A percentile compares a stretch with the other conserved stretches of the same genome.
These are phyloP conservation scores for Plantago lanceolata DNA, from an alignment of 305 asterid genomes.

Conservation along the genomic window DNA sequence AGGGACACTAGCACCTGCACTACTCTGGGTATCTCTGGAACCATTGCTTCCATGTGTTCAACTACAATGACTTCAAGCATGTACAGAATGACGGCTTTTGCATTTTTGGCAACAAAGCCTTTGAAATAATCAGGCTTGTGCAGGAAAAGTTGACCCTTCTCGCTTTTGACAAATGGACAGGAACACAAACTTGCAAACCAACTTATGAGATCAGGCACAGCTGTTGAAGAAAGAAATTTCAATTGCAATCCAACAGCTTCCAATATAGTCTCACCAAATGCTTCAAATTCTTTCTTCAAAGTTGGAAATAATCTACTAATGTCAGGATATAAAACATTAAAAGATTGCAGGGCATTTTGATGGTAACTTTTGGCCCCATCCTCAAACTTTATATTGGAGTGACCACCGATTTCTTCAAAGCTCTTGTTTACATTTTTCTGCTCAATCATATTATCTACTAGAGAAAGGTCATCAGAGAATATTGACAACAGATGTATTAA, in stretches of 20 bases:
- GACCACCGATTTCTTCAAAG: constrained; percentile 35
- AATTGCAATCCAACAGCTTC: constrained; percentile 93
- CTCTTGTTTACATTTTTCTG: constrained; percentile 39
- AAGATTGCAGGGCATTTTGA: constrained; percentile 48
- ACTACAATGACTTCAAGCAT: constrained; percentile 83
- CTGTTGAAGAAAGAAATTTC: constrained; percentile 66
- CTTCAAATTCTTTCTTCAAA: constrained; percentile 74
- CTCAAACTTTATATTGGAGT: constrained; percentile 29
- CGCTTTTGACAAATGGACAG: constrained; percentile 67
- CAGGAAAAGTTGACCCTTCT: constrained; percentile 33
- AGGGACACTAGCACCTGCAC: constrained; percentile 74
- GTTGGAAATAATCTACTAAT: constrained; percentile 72
- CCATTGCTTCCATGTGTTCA: constrained; percentile 89
- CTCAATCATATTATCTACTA: constrained; percentile 43
- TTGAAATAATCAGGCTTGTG: constrained; percentile 44
- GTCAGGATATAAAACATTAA: constrained; percentile 62
- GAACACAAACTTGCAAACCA: constrained; percentile 92
- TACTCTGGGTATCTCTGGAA: constrained; percentile 83
- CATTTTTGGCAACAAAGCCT: constrained; percentile 89
- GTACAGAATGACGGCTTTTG: constrained; percentile 79
- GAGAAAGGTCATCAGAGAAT: constrained; percentile 86
- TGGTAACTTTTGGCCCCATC: constrained; percentile 36
- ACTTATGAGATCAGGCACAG: constrained; percentile 78
- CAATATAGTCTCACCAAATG: constrained; percentile 79
- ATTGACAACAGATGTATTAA: constrained; percentile 64